phyloP scores from a whole-genome alignment of 768 basidiomycete genomes.

The Tylopilus rubrobrunneus region DNA sequence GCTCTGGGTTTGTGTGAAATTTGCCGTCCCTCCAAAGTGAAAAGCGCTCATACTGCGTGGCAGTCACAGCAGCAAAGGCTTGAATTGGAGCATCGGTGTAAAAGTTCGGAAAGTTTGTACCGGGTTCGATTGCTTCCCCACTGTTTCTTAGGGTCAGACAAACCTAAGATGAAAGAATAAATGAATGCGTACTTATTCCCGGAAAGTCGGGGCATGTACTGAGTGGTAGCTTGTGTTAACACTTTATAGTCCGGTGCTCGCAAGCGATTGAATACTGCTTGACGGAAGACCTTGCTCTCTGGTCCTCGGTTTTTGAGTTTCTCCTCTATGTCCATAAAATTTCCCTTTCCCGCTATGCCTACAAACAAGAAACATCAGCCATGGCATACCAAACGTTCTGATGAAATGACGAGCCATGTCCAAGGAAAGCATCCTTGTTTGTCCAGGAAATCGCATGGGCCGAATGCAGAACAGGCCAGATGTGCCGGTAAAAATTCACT shows the following conservation, averaged over 20 bases:
- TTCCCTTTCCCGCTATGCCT: neutral
- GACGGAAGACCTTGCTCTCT: neutral
- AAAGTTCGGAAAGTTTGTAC: neutral
- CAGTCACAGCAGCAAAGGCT: neutral
- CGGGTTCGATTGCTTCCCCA: neutral
- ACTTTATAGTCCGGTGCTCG: neutral
- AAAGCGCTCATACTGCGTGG: neutral
- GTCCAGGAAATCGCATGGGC: neutral
- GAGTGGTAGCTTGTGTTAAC: neutral
- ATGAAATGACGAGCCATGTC: neutral
- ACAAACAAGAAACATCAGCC: neutral
- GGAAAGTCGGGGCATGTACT: neutral
- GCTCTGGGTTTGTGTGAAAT: neutral
- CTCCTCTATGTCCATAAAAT: neutral
- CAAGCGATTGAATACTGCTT: neutral
- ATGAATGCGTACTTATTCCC: neutral
- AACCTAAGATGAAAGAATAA: neutral
- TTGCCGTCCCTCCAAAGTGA: neutral
- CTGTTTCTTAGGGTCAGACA: neutral
- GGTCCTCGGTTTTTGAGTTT: neutral
- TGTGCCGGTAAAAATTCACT: neutral
- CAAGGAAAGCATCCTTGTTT: neutral
- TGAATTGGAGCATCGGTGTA: neutral
- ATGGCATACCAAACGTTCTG: neutral
- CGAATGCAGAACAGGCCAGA: neutral